Evolutionary conservation across 2,329 filamentous ascomycete species (phyloP).

Genomic region (Herpotrichia juniperi): DNA sequence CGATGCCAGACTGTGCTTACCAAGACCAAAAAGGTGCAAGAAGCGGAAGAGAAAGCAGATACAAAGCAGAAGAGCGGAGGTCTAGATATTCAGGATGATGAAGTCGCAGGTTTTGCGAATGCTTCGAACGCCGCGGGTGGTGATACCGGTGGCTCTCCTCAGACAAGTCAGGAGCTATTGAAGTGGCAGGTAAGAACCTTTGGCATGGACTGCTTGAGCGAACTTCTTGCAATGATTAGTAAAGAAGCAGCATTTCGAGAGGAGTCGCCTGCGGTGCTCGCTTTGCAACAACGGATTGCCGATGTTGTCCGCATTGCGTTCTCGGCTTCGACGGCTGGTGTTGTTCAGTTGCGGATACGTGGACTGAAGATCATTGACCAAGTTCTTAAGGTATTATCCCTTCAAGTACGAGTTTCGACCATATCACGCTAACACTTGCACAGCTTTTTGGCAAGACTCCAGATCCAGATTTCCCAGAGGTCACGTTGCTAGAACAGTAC

Average conservation of each 20-base stretch:
- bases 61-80: constrained; percentile 57
- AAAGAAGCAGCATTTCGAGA: constrained; percentile 81
- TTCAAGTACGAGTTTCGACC: not conserved
- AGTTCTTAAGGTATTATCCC: constrained; percentile 69
- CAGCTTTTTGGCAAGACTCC: constrained; percentile 91
- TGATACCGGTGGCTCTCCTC: constrained; percentile 46
- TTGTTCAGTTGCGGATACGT: constrained; percentile 87
- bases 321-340: constrained; percentile 92
- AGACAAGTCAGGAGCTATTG: constrained; percentile 77
- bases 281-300: constrained; percentile 81
- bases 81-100: constrained; percentile 91
- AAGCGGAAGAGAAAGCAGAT: constrained; percentile 57
- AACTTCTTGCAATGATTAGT: constrained; percentile 78
- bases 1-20: constrained; percentile 88
- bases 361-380: constrained; percentile 94
- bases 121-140: constrained; percentile 63
- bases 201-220: constrained; percentile 85
- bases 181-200: constrained; percentile 97
- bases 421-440: constrained; percentile 11
- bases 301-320: constrained; percentile 97
- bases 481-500: constrained; percentile 94
- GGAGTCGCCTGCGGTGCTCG: constrained; percentile 76
- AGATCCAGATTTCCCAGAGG: constrained; percentile 97
- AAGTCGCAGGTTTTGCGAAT: constrained; percentile 93
- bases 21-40: constrained; percentile 76